Base-by-base conservation (phyloP, 106 monocot species). In the Dendrobium nobile region DNA sequence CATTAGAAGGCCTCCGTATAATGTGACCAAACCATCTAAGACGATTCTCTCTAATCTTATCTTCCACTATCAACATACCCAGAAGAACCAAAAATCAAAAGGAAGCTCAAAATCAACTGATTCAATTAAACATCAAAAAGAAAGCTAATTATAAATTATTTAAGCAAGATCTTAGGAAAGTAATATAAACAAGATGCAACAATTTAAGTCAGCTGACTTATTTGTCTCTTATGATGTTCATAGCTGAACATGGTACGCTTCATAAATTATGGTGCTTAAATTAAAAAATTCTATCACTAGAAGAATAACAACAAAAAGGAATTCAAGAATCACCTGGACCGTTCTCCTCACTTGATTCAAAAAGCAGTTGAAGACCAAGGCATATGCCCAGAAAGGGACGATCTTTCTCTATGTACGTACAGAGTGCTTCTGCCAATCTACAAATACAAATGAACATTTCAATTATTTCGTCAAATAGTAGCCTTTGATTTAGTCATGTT, bases 261-360 rank as follows among this genome's bases (percentile, higher is more conserved):
- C 2, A 37, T 70, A 37, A 13, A 74, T 22, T 42, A 74, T 74
- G 41, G 13, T 43, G 15, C 73, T 74, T 43, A 43, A 70, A 19
- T 74, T 74, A 20, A 74, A 20, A 42, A 74, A 17, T 43, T 41
- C 19, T 17, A 75, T 22, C 47, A 75, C 24, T 8, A 76, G 26
- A 78, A 72, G 10, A 77, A 61, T 40, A 31, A n/a, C 20, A 40
- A 20, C 42, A 67, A 54, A 43, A 24, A 33, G 17, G 41, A 19
- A 48, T 59, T 1, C 24, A 37, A 45, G 33, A 7, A 76, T 81
- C 43, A 97, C 97, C 89, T 85, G 88, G 88, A 73, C 97, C 94
- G 85, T 94, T 94, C 87, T 97, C 97, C 79, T 97, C 92, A 80
- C 97, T 94, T 61, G 87, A 88, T 48, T 97, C 97, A 86, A 97